These are phyloP conservation scores for Macroventuria anomochaeta DNA, from an alignment of 2,329 filamentous ascomycete genomes.

Conservation along the genomic window DNA sequence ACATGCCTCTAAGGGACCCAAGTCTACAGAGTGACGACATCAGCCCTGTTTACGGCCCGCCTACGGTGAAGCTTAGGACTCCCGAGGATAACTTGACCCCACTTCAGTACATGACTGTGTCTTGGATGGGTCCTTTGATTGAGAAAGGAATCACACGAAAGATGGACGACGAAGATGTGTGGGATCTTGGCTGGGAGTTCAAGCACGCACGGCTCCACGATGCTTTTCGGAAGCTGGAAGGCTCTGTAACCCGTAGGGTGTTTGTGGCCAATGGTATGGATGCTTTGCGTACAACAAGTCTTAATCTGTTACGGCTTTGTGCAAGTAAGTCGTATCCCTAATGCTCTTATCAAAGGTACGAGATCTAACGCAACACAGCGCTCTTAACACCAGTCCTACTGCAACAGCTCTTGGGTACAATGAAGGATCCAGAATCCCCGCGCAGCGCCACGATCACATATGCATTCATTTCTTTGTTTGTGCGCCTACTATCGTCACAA, in stretches of 20 bases:
- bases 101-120: conserved; percentile 85
- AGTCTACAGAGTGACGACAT: conserved; percentile 62
- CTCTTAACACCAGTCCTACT: conserved; percentile 69
- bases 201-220: conserved; percentile 79
- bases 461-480: conserved; percentile 65
- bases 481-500: conserved; percentile 69
- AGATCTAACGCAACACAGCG: conserved; percentile 21
- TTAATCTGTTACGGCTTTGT: conserved; percentile 69
- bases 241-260: conserved; percentile 73
- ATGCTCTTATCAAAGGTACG: not conserved
- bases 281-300: conserved; percentile 68
- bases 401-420: conserved; percentile 72
- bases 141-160: conserved; percentile 67
- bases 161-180: conserved; percentile 80
- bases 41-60: conserved; percentile 61
- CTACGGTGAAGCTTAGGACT: conserved; percentile 67
- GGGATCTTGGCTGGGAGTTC: conserved; percentile 79
- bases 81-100: conserved; percentile 81
- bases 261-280: conserved; percentile 81
- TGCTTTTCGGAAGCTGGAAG: conserved; percentile 74
- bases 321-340: conserved; percentile 57
- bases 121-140: conserved; percentile 81
- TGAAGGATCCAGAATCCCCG: conserved; percentile 61
- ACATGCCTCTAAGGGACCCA: conserved; percentile 74
- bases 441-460: conserved; percentile 68